phyloP scores from a whole-genome alignment of 225 moss, liverwort and hornwort genomes.

The Thuidium tamariscinum region DNA sequence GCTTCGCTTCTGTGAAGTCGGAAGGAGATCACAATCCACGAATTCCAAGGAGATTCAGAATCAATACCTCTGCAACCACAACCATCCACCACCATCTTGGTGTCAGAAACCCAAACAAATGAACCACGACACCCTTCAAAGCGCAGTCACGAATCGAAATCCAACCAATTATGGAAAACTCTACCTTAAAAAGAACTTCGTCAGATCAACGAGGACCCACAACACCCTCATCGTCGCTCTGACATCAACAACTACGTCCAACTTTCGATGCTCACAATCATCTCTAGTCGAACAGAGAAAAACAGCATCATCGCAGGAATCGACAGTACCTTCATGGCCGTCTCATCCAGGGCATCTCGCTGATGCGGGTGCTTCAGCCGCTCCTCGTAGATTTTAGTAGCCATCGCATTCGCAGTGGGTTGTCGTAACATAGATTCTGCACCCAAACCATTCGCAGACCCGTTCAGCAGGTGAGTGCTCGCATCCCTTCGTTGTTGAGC shows the following conservation, averaged over 20 bases:
- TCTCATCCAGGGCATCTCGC: conserved; percentile 84
- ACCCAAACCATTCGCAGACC: conserved; percentile 79
- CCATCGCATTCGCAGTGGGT: conserved; percentile 97
- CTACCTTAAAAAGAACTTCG: not conserved
- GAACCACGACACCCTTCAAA: not conserved
- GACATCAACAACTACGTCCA: not conserved
- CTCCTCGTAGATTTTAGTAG: conserved; percentile 98
- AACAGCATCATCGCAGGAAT: not conserved
- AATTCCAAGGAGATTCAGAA: not conserved
- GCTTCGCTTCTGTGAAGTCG: not conserved
- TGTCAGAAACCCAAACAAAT: not conserved
- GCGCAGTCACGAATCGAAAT: not conserved
- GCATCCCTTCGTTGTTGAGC: conserved; percentile 65
- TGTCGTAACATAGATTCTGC: conserved; percentile 82
- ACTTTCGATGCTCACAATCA: not conserved
- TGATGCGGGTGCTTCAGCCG: conserved; percentile 91
- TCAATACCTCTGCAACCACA: conserved; percentile 36
- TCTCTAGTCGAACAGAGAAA: not conserved
- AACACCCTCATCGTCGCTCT: not conserved
- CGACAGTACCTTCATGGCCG: conserved; percentile 86
- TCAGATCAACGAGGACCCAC: not conserved
- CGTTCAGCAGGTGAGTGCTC: conserved; percentile 77
- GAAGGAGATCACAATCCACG: not conserved
- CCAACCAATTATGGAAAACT: not conserved
- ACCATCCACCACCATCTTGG: conserved; percentile 1